phyloP scores from a whole-genome alignment of 2,329 filamentous ascomycete species.

The Teratosphaeria destructans region DNA sequence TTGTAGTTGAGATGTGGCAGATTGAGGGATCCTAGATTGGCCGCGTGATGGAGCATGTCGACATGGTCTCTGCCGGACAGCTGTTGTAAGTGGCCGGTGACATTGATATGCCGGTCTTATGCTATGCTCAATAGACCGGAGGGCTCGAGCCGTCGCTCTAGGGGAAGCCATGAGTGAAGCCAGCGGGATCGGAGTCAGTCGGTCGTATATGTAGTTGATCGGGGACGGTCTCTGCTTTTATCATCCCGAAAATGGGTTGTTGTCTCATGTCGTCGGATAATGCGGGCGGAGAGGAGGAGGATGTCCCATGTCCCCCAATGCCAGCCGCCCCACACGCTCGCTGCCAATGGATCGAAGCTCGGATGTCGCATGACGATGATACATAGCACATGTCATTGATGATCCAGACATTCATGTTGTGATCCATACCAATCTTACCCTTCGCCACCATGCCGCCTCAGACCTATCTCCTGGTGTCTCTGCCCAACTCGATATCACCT shows the following conservation, averaged over 20 bases:
- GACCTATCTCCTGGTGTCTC: constrained; percentile 80
- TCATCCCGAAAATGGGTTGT: not conserved
- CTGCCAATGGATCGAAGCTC: constrained; percentile 1
- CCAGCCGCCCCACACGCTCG: not conserved
- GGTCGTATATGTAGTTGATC: not conserved
- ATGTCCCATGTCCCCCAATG: constrained; percentile 1
- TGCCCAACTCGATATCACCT: constrained; percentile 78
- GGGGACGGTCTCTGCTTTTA: not conserved
- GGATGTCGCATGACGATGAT: constrained; percentile 1
- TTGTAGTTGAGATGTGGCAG: not conserved
- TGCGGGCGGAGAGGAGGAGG: not conserved
- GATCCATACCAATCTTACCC: not conserved
- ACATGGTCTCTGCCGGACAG: not conserved
- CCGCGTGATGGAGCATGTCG: not conserved
- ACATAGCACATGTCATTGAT: too few species aligned
- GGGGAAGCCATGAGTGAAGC: not conserved
- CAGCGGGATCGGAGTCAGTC: too few species aligned
- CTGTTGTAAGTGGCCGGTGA: not conserved
- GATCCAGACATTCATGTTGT: not conserved
- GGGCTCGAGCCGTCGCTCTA: not conserved
- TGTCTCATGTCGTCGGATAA: not conserved
- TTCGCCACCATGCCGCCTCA: constrained; percentile 20
- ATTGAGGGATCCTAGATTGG: not conserved
- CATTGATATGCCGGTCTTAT: not conserved
- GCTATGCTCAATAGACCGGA: not conserved